Percentiles rank a stretch among this genome's conserved stretches.
phyloP scores from a whole-genome alignment of 1,284 basidiomycete species.

The Ganoderma lucidum region DNA sequence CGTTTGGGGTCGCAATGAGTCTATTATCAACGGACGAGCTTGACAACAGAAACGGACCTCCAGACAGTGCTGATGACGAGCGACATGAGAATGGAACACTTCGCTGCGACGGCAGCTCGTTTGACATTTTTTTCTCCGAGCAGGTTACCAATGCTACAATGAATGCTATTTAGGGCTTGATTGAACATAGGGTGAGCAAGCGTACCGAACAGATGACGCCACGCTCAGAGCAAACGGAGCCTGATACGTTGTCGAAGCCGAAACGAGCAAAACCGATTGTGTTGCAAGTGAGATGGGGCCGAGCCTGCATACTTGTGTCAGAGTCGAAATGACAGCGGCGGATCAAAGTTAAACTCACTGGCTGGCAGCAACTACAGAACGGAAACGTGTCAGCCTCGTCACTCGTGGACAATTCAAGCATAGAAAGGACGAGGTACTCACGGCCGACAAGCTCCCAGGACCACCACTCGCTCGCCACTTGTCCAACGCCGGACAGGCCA shows the following conservation, averaged over 20 bases:
- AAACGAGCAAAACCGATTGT: constrained; percentile 80
- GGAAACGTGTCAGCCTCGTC: constrained; percentile 16
- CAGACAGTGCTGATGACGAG: constrained; percentile 64
- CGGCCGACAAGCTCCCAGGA: constrained; percentile 83
- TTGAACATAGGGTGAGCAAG: constrained; percentile 16
- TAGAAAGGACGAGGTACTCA: constrained; percentile 41
- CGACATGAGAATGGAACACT: constrained; percentile 68
- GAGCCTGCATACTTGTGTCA: constrained; percentile 43
- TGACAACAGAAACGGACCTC: constrained; percentile 54
- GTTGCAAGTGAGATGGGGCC: constrained; percentile 72
- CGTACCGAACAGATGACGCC: constrained; percentile 83
- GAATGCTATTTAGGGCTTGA: constrained; percentile 5
- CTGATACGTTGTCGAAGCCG: constrained; percentile 83
- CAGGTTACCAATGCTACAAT: constrained; percentile 77
- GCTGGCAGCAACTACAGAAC: constrained; percentile 61
- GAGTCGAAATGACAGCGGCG: not conserved
- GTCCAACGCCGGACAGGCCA: constrained; percentile 81
- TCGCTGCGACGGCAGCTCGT: constrained; percentile 73
- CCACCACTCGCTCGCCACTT: constrained; percentile 89
- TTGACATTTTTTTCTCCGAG: constrained; percentile 76
- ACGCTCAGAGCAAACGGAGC: constrained; percentile 85
- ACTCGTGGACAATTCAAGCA: not conserved
- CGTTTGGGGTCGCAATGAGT: constrained; percentile 8
- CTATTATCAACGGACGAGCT: not conserved
- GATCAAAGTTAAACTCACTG: constrained; percentile 47